Percentiles rank a stretch among this genome's conserved stretches.
These are phyloP conservation scores for Malbranchea cinnamomea DNA, from an alignment of 2,329 filamentous ascomycete species.

Conservation along the genomic window DNA sequence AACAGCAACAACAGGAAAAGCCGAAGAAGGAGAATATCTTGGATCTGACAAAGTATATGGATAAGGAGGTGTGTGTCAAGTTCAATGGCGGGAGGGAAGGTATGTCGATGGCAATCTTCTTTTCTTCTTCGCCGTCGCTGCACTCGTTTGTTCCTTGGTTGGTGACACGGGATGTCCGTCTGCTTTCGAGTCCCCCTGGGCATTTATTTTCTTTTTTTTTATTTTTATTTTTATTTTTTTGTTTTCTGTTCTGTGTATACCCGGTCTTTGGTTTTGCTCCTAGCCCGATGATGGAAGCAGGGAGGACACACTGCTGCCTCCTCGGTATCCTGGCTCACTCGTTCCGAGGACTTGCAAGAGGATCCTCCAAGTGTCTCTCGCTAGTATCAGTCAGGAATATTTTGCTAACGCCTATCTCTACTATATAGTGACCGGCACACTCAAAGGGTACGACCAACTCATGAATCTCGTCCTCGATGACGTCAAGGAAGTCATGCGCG, in stretches of 20 bases:
- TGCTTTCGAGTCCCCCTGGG: too few relatives aligned
- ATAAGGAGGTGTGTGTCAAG: slow-evolving; percentile 89
- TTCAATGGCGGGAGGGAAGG: slow-evolving; percentile 91
- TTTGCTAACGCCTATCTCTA: background rate
- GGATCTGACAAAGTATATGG: slow-evolving; percentile 89
- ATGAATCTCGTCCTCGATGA: slow-evolving; percentile 98
- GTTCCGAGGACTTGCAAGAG: too few relatives aligned
- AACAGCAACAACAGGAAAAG: slow-evolving; percentile 45
- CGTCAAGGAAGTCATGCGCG: slow-evolving; percentile 76
- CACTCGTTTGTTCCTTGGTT: too few relatives aligned
- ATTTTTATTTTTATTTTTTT: slow-evolving; percentile 1
- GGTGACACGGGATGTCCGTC: too few relatives aligned
- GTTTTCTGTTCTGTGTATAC: background rate
- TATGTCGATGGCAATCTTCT: too few relatives aligned
- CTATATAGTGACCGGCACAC: slow-evolving; percentile 57
- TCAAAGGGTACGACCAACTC: slow-evolving; percentile 92
- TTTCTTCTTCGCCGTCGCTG: too few relatives aligned
- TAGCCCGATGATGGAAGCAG: too few relatives aligned
- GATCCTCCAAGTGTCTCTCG: background rate
- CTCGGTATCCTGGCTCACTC: background rate
- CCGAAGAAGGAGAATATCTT: slow-evolving; percentile 99
- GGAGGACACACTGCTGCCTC: too few relatives aligned
- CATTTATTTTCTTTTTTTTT: too few relatives aligned
- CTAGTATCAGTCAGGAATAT: too few relatives aligned
- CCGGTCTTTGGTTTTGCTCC: background rate